Base-by-base conservation (phyloP, 495 filamentous ascomycete species). In the Copromyces sp. region DNA sequence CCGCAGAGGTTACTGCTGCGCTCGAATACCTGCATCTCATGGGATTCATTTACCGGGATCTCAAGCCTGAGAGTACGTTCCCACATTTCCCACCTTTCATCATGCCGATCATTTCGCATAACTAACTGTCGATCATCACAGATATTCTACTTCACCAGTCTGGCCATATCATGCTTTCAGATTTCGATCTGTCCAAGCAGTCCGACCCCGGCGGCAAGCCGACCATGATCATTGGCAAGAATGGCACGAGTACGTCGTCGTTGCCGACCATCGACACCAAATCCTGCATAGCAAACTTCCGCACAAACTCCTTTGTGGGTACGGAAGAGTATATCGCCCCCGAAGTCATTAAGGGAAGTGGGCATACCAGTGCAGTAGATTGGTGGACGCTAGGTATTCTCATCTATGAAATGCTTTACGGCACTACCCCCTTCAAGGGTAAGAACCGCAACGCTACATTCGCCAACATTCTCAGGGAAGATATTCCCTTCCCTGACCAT, bases 311-410 rank as follows among this genome's bases (percentile, higher is more conserved):
- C 3, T 99, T 99, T 80, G 95, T 99, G 17, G 95, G 95, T 24
- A 99, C 95, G 3, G 95, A 99, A 78, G 95, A 99, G 80, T 99
- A 99, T 77, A 99, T 99, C 77, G 95, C 95, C 0, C 95, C 95
- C 8, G 95, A 99, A 80, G 95, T 99, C 59, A 99, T 99, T 79
- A 98, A 97, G 81, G 95, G 95, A 14, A 98, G 95, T 80, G 95
- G 95, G 24, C 95, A 99, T 80, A 99, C 95, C 8, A 98, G 94
- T 76, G 95, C 95, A 4, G 95, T 99, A 3, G 95, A 99, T 81
- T 99, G 95, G 95, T 99, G 95, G 95, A 99, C 95, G 3, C 84
- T 99, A 11, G 95, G 95, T 24, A 98, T 99, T 71, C 82, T 99
- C 76, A 92, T 98, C 71, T 99, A 97, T 75, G 95, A 99, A 81